Evolutionary conservation across 1,284 basidiomycete genomes (phyloP).

Genomic region (Coniophora puteana): DNA sequence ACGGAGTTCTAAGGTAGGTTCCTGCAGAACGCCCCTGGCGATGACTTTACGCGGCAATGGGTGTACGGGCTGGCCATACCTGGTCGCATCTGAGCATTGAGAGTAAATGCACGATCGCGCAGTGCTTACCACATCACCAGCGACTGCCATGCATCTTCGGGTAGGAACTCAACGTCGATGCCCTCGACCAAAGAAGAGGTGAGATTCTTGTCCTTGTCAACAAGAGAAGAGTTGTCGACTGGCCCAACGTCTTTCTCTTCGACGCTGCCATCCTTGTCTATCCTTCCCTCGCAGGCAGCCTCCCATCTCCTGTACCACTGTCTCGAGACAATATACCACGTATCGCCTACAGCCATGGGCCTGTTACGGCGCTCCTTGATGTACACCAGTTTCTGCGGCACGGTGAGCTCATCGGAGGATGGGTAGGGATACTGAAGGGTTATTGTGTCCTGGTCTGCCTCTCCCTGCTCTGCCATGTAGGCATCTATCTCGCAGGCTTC

Average conservation of each 20-base stretch:
- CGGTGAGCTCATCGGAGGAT: constrained; percentile 27
- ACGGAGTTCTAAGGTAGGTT: constrained; percentile 70
- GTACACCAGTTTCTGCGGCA: constrained; percentile 42
- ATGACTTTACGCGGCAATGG: constrained; percentile 69
- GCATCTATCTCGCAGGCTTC: constrained; percentile 55
- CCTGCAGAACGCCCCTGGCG: constrained; percentile 47
- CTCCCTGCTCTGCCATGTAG: constrained; percentile 70
- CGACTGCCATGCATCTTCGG: constrained; percentile 67
- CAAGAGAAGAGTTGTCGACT: constrained; percentile 68
- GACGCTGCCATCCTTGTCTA: constrained; percentile 59
- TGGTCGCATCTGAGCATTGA: constrained; percentile 24
- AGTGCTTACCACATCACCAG: constrained; percentile 61
- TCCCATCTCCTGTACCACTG: constrained; percentile 76
- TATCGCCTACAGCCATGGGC: constrained; percentile 61
- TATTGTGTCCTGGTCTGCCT: constrained; percentile 29
- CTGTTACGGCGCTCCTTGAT: constrained; percentile 44
- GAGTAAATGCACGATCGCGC: constrained; percentile 2
- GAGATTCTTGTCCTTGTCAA: constrained; percentile 53
- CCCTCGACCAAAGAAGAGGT: constrained; percentile 53
- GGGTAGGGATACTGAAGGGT: constrained; percentile 21
- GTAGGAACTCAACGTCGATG: constrained; percentile 77
- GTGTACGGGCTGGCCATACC: constrained; percentile 64
- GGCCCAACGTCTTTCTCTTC: constrained; percentile 64
- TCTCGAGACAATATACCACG: constrained; percentile 74
- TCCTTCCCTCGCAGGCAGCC: constrained; percentile 61